A percentile compares a stretch with the other conserved stretches of the same genome.
Conservation (phyloP, 2,329 filamentous ascomycete genomes). For the Ilyonectria destructans region DNA sequence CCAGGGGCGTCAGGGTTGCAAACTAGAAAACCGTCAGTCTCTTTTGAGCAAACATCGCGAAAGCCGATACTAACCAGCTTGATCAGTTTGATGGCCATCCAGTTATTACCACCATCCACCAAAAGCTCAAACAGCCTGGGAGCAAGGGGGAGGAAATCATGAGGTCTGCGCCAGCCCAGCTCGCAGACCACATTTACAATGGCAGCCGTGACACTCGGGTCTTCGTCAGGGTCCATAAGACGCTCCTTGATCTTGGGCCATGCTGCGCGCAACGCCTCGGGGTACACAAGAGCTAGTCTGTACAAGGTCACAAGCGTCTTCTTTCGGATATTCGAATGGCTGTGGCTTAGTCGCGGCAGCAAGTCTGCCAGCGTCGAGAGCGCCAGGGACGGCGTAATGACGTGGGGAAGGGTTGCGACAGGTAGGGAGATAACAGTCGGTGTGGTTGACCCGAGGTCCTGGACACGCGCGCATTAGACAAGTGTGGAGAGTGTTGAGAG, state of each 20-base stretch:
- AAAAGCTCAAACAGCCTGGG: slow-evolving; percentile 93
- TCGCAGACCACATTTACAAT: slow-evolving; percentile 98
- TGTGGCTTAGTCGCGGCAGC: slow-evolving; percentile 88
- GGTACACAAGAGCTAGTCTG: slow-evolving; percentile 94
- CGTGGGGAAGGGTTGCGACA: slow-evolving; percentile 91
- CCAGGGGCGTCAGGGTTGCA: slow-evolving; percentile 92
- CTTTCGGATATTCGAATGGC: slow-evolving; percentile 88
- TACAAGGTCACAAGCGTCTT: slow-evolving; percentile 97
- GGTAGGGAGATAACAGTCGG: slow-evolving; percentile 88
- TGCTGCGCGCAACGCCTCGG: slow-evolving; percentile 90
- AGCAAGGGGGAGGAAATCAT: slow-evolving; percentile 93
- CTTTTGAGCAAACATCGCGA: not conserved
- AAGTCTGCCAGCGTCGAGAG: slow-evolving; percentile 91
- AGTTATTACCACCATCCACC: slow-evolving; percentile 95
- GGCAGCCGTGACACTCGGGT: slow-evolving; percentile 93
- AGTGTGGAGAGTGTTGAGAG: not conserved
- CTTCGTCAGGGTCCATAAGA: slow-evolving; percentile 90
- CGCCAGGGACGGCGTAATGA: slow-evolving; percentile 93
- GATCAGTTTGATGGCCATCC: slow-evolving; percentile 99
- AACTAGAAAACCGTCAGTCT: slow-evolving; percentile 73
- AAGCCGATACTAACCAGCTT: slow-evolving; percentile 78
- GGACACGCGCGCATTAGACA: slow-evolving; percentile 5
- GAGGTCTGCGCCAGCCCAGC: slow-evolving; percentile 91
- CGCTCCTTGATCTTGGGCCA: slow-evolving; percentile 99
- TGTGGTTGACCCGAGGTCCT: slow-evolving; percentile 81